phyloP scores from a whole-genome alignment of 257 asterid genomes.

The Scutellaria galericulata region DNA sequence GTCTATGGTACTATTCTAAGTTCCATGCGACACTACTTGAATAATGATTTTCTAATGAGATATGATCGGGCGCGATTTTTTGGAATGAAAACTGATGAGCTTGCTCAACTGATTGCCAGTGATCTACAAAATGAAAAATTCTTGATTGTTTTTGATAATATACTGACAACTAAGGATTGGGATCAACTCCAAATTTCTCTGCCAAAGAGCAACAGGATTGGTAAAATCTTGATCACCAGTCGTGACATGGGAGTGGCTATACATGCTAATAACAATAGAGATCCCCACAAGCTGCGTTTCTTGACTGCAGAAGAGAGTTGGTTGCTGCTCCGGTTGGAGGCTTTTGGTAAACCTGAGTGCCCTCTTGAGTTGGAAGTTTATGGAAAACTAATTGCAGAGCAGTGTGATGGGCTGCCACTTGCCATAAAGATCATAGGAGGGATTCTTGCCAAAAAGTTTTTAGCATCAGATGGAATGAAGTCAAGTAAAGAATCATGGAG shows the following conservation, averaged over 20 bases:
- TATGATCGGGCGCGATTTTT: too few relatives aligned
- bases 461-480: constrained; percentile 22
- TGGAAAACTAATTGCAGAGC: constrained; percentile 40
- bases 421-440: constrained; percentile 59
- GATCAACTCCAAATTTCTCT: constrained; percentile 36
- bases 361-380: constrained; percentile 39
- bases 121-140: background rate
- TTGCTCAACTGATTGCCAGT: background rate
- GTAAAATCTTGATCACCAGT: constrained; percentile 52
- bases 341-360: constrained; percentile 40
- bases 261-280: constrained; percentile 31
- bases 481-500: constrained; percentile 40
- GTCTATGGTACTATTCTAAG: constrained; percentile 42
- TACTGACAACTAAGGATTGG: constrained; percentile 45
- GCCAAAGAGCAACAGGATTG: constrained; percentile 38
- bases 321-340: constrained; percentile 46
- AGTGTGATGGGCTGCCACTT: constrained; percentile 56
- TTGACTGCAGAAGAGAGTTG: constrained; percentile 45
- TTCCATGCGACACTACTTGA: too few relatives aligned
- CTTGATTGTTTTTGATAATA: constrained; percentile 37
- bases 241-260: constrained; percentile 38
- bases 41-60: too few relatives aligned
- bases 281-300: constrained; percentile 43
- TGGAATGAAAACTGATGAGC: background rate
- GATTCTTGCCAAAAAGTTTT: constrained; percentile 41